These are phyloP conservation scores for Fusarium transvaalense DNA, from an alignment of 2,329 filamentous ascomycete genomes.

Conservation along the genomic window DNA sequence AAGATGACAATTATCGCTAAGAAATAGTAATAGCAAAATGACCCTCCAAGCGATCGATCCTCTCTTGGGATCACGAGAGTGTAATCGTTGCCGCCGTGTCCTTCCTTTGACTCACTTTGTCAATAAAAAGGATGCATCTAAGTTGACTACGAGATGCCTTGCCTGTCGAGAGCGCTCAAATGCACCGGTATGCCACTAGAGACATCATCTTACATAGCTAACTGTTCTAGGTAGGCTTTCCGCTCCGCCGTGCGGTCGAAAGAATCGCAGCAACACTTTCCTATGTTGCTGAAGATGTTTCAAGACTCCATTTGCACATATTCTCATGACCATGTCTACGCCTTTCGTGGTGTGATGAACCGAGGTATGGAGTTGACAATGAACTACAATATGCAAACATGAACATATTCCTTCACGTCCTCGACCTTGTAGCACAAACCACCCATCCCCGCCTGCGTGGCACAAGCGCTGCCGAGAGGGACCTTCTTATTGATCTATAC, in stretches of 20 bases:
- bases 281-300: background rate
- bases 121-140: too few relatives aligned
- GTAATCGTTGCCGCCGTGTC: too few relatives aligned
- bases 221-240: too few relatives aligned
- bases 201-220: too few relatives aligned
- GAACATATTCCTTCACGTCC: background rate
- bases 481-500: background rate
- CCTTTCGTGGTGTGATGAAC: constrained; percentile 1
- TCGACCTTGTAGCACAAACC: background rate
- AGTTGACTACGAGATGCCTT: too few relatives aligned
- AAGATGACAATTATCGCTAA: too few relatives aligned
- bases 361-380: background rate
- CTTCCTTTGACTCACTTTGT: too few relatives aligned
- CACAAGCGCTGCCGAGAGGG: background rate
- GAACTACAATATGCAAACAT: background rate
- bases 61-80: too few relatives aligned
- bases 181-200: too few relatives aligned
- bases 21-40: too few relatives aligned
- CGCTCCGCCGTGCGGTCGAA: background rate
- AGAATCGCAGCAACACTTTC: background rate
- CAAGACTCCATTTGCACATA: background rate
- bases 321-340: background rate
- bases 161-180: too few relatives aligned
- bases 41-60: too few relatives aligned
- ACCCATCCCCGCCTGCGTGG: background rate